Evolutionary conservation across 2,329 filamentous ascomycete species (phyloP), one percentile per base, ranked within the genome.

Genomic region (Aspergillaceae sp.): DNA sequence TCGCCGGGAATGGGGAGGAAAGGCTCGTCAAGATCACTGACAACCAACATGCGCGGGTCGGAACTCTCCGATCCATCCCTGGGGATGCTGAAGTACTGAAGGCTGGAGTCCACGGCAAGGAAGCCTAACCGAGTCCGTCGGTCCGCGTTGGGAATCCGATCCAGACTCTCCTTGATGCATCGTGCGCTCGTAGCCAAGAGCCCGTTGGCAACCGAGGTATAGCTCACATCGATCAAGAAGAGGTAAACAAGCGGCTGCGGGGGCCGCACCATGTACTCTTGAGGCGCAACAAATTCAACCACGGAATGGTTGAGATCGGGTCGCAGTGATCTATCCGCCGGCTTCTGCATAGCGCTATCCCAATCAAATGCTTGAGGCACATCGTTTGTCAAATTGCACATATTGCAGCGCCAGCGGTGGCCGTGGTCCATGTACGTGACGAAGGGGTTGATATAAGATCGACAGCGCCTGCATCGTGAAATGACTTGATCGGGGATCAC

Each of bases 281-380:
- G 92, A 2, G 92, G 92, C 8, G 92, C 92, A 55, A 98, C 87
- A 63, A 96, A 98, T 63, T 98, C 92, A 50, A 95, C 90, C 33
- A 97, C 89, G n/a, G 89, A 80, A 64, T 96, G 85, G 71, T 98
- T 98, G 50, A 98, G 76, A 65, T 98, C 92, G 35, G 88, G 79
- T 57, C 92, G 79, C 66, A 94, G 84, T 86, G 92, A 94, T 62
- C 92, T 77, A 65, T 98, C 91, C 43, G 94, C 84, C 44, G 82
- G 86, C 74, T 94, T 90, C 69, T 97, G 91, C 45, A 89, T 77
- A 40, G 87, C 84, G 32, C 88, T 84, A 69, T 98, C 92, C 92
- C 92, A 98, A 66, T 98, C 92, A 56, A 98, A 98, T 34, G 90
- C 90, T 69, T 98, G 92, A n/a, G 92, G 92, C 35, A 97, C 91